These are phyloP conservation scores for Funneliformis mosseae DNA, from an alignment of 192 early-diverging fungal genomes.

Conservation along the genomic window DNA sequence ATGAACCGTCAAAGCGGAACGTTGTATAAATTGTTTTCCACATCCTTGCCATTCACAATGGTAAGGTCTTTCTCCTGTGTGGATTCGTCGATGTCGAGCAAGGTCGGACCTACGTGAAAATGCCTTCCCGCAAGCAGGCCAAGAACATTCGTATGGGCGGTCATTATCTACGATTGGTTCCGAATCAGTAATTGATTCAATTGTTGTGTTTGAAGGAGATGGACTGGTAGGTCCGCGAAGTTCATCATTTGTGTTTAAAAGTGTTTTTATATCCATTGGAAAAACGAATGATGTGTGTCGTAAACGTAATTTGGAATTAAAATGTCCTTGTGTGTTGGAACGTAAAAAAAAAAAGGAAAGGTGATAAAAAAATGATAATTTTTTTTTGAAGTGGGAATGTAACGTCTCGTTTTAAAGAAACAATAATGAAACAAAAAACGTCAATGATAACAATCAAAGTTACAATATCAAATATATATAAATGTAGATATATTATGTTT, in stretches of 20 bases:
- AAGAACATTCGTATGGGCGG: conserved; percentile 47
- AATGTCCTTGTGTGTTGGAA: neutral
- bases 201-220: neutral
- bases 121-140: conserved; percentile 50
- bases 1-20: conserved; percentile 81
- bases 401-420: conserved; percentile 1
- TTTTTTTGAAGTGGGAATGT: neutral
- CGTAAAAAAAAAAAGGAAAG: conserved; percentile 10
- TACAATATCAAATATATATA: neutral
- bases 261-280: conserved; percentile 3
- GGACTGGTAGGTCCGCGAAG: conserved; percentile 1
- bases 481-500: neutral
- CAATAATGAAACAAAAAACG: neutral
- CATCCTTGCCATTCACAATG: conserved; percentile 52
- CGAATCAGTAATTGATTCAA: conserved; percentile 7
- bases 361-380: neutral
- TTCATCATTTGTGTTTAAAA: conserved; percentile 10
- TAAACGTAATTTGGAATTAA: neutral
- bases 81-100: conserved; percentile 58
- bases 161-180: conserved; percentile 30
- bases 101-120: conserved; percentile 61
- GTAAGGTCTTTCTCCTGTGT: conserved; percentile 59
- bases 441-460: neutral
- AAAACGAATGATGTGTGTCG: neutral
- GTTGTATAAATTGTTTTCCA: conserved; percentile 60